Percentiles rank a stretch among this genome's conserved stretches.
Evolutionary conservation across 140 eudicot species (phyloP).

Genomic region (Oenanthe javanica): DNA sequence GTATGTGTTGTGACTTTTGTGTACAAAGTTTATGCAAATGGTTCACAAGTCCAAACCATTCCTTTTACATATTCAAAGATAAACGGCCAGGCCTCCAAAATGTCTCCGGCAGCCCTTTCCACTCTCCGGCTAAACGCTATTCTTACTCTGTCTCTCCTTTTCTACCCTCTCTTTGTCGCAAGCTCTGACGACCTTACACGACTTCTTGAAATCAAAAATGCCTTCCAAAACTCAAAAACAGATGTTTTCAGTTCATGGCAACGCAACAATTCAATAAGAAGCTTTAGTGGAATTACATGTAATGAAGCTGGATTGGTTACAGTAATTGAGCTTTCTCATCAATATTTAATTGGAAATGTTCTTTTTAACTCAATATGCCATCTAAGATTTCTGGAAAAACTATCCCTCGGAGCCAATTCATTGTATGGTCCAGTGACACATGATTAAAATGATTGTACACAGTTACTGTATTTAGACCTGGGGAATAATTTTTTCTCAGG

Average conservation of each 20-base stretch:
- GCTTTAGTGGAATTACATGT: slow-evolving; percentile 35
- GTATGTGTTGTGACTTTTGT: background rate
- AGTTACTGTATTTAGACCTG: slow-evolving; percentile 53
- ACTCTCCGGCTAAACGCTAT: slow-evolving; percentile 20
- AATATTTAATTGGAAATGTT: slow-evolving; percentile 45
- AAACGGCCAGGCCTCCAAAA: background rate
- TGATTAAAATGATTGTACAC: slow-evolving; percentile 40
- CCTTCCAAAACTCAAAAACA: slow-evolving; percentile 40
- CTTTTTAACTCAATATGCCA: slow-evolving; percentile 49
- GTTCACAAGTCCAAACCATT: background rate
- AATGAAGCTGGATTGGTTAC: slow-evolving; percentile 28
- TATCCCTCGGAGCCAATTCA: slow-evolving; percentile 48
- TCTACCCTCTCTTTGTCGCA: slow-evolving; percentile 25
- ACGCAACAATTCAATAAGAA: background rate
- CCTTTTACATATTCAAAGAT: background rate
- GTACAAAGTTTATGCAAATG: background rate
- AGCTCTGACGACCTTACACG: slow-evolving; percentile 35
- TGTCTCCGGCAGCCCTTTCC: slow-evolving; percentile 3
- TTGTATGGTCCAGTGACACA: slow-evolving; percentile 34
- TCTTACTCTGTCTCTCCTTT: slow-evolving; percentile 18
- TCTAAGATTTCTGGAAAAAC: slow-evolving; percentile 45
- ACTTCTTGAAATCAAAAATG: slow-evolving; percentile 41
- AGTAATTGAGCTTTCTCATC: slow-evolving; percentile 66
- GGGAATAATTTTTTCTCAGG: slow-evolving; percentile 77
- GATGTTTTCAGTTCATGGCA: slow-evolving; percentile 48